Conservation (phyloP, 2,329 filamentous ascomycete genomes). For the Trichoderma atroviride region DNA sequence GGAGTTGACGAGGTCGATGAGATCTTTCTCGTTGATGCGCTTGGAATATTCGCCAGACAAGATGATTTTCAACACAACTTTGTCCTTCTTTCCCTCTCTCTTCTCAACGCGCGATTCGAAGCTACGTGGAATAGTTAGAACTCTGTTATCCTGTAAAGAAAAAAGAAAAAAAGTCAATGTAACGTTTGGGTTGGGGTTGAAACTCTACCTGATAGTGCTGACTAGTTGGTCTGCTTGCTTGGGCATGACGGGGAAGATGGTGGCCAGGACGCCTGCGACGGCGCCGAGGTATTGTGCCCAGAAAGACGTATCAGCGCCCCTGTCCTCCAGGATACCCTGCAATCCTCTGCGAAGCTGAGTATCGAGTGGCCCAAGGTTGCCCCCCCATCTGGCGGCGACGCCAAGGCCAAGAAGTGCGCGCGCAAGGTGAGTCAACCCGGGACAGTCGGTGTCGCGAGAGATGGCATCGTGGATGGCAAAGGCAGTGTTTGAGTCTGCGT, state of each 20-base stretch:
- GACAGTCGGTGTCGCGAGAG: conserved; percentile 66
- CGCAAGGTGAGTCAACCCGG: conserved; percentile 73
- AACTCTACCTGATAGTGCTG: conserved; percentile 43
- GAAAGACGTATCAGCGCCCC: conserved; percentile 47
- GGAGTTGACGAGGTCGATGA: conserved; percentile 41
- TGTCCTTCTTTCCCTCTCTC: conserved; percentile 41
- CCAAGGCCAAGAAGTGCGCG: conserved; percentile 72
- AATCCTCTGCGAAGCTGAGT: conserved; percentile 47
- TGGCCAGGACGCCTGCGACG: conserved; percentile 49
- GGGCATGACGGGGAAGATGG: conserved; percentile 48
- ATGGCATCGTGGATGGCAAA: conserved; percentile 74
- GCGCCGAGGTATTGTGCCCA: conserved; percentile 59
- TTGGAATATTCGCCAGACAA: conserved; percentile 37
- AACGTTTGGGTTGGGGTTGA: not conserved
- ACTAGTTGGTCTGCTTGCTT: conserved; percentile 39
- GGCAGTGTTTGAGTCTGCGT: conserved; percentile 60
- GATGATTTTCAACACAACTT: conserved; percentile 42
- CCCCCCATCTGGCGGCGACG: conserved; percentile 74
- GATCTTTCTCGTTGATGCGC: conserved; percentile 39
- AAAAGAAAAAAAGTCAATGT: not conserved
- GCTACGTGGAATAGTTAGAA: conserved; percentile 31
- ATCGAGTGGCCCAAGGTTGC: conserved; percentile 56
- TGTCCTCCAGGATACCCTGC: conserved; percentile 45
- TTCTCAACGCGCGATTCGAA: conserved; percentile 36
- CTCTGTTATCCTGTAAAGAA: not conserved